Evolutionary conservation across 176 grass and related monocot genomes (phyloP).

Genomic region (Urochloa ruziziensis): DNA sequence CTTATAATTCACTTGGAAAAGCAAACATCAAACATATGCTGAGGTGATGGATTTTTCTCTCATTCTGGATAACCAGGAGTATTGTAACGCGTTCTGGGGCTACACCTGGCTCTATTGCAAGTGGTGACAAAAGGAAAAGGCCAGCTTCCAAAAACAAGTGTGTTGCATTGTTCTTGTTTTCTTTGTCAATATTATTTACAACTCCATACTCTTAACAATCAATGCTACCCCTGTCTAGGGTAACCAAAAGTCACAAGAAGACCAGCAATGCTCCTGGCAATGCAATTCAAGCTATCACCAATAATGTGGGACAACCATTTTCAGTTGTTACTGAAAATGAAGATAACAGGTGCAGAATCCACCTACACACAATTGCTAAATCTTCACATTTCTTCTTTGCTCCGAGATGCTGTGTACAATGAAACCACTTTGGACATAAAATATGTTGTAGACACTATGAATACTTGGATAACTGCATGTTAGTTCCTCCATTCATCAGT

Average conservation of each 20-base stretch:
- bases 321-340: constrained; percentile 50
- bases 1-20: neutral
- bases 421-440: neutral
- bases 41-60: constrained; percentile 2
- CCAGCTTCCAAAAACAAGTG: constrained; percentile 46
- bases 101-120: constrained; percentile 49
- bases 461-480: neutral
- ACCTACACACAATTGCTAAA: neutral
- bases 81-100: constrained; percentile 56
- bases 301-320: constrained; percentile 47
- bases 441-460: neutral
- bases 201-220: neutral
- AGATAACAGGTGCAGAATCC: constrained; percentile 58
- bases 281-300: constrained; percentile 27
- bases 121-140: constrained; percentile 58
- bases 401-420: neutral
- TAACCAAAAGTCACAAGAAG: constrained; percentile 56
- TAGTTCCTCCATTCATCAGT: neutral
- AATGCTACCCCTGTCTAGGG: constrained; percentile 43
- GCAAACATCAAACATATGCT: constrained; percentile 24
- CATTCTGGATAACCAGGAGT: constrained; percentile 50
- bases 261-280: constrained; percentile 15
- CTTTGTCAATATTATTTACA: constrained; percentile 26
- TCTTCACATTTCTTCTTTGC: constrained; percentile 23
- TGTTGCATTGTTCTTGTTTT: neutral